Percentiles rank a stretch among this genome's conserved stretches.
Conservation (phyloP, 371 early-diverging fungal species). For the Mortierella sp. region DNA sequence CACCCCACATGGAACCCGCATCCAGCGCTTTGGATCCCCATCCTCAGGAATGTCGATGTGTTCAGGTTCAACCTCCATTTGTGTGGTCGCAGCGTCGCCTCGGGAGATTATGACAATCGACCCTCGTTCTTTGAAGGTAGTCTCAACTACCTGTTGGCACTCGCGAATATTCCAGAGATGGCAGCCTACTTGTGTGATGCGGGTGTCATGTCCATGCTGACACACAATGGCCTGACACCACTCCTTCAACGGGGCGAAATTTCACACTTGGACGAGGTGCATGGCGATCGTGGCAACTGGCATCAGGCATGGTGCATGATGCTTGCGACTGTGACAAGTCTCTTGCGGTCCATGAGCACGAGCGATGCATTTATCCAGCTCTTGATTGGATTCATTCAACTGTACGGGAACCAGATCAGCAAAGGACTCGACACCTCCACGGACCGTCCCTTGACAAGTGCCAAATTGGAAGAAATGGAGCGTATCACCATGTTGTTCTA, state of each 20-base stretch:
- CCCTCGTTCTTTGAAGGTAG: conserved; percentile 51
- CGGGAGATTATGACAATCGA: conserved; percentile 29
- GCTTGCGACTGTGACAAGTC: conserved; percentile 40
- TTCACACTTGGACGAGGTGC: conserved; percentile 23
- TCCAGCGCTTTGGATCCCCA: conserved; percentile 48
- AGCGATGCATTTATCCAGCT: conserved; percentile 45
- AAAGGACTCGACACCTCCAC: conserved; percentile 50
- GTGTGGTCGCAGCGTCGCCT: conserved; percentile 30
- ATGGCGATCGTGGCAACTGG: conserved; percentile 53
- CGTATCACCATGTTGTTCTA: conserved; percentile 53
- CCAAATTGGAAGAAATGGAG: conserved; percentile 54
- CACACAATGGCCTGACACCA: conserved; percentile 43
- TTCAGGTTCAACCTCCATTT: conserved; percentile 38
- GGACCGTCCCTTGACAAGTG: conserved; percentile 42
- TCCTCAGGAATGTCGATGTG: conserved; percentile 32
- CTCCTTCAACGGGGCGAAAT: conserved; percentile 43
- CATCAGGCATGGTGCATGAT: conserved; percentile 54
- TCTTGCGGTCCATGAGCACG: conserved; percentile 37
- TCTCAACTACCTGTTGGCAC: conserved; percentile 39
- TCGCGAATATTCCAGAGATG: conserved; percentile 45
- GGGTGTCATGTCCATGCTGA: conserved; percentile 49
- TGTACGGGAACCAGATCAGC: conserved; percentile 48
- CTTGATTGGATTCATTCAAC: conserved; percentile 45
- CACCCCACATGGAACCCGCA: conserved; percentile 52
- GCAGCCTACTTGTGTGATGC: conserved; percentile 45